phyloP scores from a whole-genome alignment of 2,329 filamentous ascomycete species.

The Penicillium sp. region DNA sequence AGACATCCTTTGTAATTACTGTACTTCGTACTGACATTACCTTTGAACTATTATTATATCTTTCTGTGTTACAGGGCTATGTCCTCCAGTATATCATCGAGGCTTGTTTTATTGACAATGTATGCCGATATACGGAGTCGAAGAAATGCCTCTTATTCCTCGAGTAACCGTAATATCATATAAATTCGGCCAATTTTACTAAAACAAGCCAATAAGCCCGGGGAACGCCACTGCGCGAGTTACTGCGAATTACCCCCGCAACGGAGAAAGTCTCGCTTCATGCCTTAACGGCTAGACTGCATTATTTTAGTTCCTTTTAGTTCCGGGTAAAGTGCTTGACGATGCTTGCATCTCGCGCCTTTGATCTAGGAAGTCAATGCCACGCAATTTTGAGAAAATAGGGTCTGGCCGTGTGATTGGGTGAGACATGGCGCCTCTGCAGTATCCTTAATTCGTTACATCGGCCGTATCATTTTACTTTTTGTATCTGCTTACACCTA shows the following conservation, averaged over 20 bases:
- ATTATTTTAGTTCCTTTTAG: constrained; percentile 5
- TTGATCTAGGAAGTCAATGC: constrained; percentile 4
- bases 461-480: not conserved
- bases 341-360: constrained; percentile 14
- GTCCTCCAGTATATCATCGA: constrained; percentile 7
- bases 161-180: not conserved
- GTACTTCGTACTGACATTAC: not conserved
- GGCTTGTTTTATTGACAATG: not conserved
- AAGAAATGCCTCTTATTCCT: not conserved
- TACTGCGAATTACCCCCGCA: constrained; percentile 10
- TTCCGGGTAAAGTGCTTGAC: constrained; percentile 15
- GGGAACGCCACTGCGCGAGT: not conserved
- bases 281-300: constrained; percentile 9
- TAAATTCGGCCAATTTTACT: not conserved
- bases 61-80: constrained; percentile 1
- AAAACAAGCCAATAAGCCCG: not conserved
- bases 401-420: constrained; percentile 2
- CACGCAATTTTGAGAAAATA: not conserved
- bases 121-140: not conserved
- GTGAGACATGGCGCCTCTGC: not conserved
- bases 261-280: constrained; percentile 13
- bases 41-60: not conserved
- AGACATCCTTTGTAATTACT: constrained; percentile 6
- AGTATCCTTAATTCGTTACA: not conserved
- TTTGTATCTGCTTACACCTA: not conserved